Conservation (phyloP, 2,329 filamentous ascomycete genomes). For the Beauveria sp. region DNA sequence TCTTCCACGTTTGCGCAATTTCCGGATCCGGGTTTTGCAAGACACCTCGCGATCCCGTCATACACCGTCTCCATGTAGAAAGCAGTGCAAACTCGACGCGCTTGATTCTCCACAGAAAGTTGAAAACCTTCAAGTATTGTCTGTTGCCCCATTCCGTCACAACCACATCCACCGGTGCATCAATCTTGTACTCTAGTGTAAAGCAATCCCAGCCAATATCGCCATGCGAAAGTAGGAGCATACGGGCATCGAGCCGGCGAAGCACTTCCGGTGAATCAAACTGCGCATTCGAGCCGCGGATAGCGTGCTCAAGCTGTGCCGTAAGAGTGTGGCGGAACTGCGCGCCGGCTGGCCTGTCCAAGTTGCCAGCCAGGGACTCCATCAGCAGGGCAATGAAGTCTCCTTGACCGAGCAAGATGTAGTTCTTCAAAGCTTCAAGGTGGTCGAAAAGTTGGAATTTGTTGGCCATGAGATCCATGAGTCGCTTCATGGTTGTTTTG, state of each 20-base stretch:
- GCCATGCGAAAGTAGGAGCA: constrained; percentile 92
- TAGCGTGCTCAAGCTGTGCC: constrained; percentile 95
- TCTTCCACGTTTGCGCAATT: constrained; percentile 79
- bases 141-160: constrained; percentile 93
- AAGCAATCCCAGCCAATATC: constrained; percentile 99
- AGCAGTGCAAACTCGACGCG: constrained; percentile 90
- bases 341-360: constrained; percentile 91
- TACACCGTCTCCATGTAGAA: constrained; percentile 88
- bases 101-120: constrained; percentile 97
- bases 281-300: constrained; percentile 93
- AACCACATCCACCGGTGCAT: constrained; percentile 91
- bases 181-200: constrained; percentile 96
- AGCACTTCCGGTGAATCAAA: constrained; percentile 90
- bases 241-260: constrained; percentile 86
- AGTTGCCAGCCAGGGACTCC: constrained; percentile 87
- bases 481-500: constrained; percentile 92
- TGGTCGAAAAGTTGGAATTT: constrained; percentile 96
- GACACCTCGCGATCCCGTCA: constrained; percentile 91
- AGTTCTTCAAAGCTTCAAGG: constrained; percentile 84
- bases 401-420: constrained; percentile 87
- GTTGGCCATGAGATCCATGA: constrained; percentile 87
- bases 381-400: constrained; percentile 96
- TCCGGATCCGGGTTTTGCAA: constrained; percentile 64
- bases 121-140: constrained; percentile 98
- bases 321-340: constrained; percentile 96